Base-by-base conservation (phyloP, 2,329 filamentous ascomycete genomes). In the Talaromyces sp. region DNA sequence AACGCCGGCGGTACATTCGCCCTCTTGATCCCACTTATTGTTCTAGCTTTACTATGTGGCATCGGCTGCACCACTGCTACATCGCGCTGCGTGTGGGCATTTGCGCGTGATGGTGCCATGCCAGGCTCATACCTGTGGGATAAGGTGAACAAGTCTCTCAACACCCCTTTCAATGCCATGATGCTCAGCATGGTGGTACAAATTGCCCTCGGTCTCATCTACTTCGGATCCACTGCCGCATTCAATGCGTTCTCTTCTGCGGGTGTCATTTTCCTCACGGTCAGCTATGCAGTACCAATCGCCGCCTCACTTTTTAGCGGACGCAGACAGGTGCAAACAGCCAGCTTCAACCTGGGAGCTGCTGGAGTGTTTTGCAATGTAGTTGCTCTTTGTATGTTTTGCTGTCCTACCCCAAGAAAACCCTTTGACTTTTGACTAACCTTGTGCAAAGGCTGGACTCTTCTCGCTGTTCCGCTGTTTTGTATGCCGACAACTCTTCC, bases 401-500 rank as follows among this genome's bases (percentile, higher is more conserved):
- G 13, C 19, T 27, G 8, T 30, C 28, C 2, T 52, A 17, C 6
- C 10, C 6, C 30, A 53, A 9, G 25, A 5, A 19, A 17, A n/a
- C 8, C 3, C 4, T 28, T 53, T 47, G 59, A 53, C 60, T 11
- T 28, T 53, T 47, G 59, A 53, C 60, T 70, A 60, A 62, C 32
- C 10, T 30, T 19, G 13, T 62, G 22, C 3, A 30, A 30, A 71
- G 71, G 53, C 58, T 91, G 88, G 88, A 88, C 85, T 59, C 67
- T 81, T 15, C 81, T 92, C 59, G 88, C 87, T 39, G 84, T 91
- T 58, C 88, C 88, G 1, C 82, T 91, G 17, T 91, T 91, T 80
- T 91, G 69, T 49, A 72, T 72, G 71, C 71, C 70, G 0, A 82
- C 85, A 0, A 75, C 75, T 51, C 77, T 89, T n/a, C 85, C 85